phyloP scores from a whole-genome alignment of 345 rosid species.

The Punica granatum region DNA sequence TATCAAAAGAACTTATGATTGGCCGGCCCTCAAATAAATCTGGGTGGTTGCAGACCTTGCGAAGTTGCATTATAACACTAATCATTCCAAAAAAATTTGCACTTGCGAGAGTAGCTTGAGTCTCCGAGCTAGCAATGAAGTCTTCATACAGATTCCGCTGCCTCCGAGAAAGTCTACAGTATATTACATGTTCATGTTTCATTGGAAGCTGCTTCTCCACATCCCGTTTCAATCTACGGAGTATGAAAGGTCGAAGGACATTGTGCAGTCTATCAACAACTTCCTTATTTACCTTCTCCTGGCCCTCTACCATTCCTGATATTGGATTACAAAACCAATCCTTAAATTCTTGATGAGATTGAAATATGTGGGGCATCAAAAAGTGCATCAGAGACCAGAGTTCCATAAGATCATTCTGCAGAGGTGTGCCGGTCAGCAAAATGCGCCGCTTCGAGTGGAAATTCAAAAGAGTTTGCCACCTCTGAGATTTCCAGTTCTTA shows the following conservation, averaged over 20 bases:
- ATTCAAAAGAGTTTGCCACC: slow-evolving; percentile 99
- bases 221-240: slow-evolving; percentile 93
- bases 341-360: slow-evolving; percentile 99
- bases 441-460: slow-evolving; percentile 97
- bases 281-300: slow-evolving; percentile 93
- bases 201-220: slow-evolving; percentile 96
- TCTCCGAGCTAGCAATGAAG: slow-evolving; percentile 97
- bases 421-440: slow-evolving; percentile 91
- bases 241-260: slow-evolving; percentile 97
- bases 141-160: slow-evolving; percentile 98
- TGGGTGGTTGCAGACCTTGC: slow-evolving; percentile 99
- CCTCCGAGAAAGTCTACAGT: slow-evolving; percentile 92
- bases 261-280: slow-evolving; percentile 97
- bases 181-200: slow-evolving; percentile 90
- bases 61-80: slow-evolving; percentile 97
- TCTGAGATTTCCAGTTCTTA: slow-evolving; percentile 99
- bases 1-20: slow-evolving; percentile 93
- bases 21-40: slow-evolving; percentile 99
- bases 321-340: slow-evolving; percentile 99
- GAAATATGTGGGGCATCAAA: slow-evolving; percentile 97
- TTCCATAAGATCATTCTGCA: slow-evolving; percentile 99
- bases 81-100: slow-evolving; percentile 98
- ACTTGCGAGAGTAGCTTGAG: slow-evolving; percentile 94
- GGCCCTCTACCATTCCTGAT: slow-evolving; percentile 99
- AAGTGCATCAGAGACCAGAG: slow-evolving; percentile 99